These are phyloP conservation scores for Terfezia claveryi DNA, from an alignment of 495 filamentous ascomycete genomes.

Conservation along the genomic window DNA sequence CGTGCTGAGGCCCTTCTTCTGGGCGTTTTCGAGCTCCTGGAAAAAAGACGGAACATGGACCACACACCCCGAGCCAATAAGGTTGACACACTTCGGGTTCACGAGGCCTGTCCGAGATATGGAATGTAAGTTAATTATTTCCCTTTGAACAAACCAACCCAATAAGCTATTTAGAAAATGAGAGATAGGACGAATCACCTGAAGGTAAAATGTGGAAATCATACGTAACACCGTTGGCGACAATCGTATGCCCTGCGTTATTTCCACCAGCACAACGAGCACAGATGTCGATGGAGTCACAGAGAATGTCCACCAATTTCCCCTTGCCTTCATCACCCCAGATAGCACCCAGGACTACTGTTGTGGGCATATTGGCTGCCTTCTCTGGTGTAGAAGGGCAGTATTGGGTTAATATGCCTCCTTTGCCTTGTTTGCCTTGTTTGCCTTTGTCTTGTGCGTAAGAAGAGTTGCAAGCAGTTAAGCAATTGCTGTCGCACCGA, in stretches of 20 bases:
- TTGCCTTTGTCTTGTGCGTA: no score
- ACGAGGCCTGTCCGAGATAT: conserved; percentile 36
- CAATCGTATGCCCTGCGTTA: conserved; percentile 38
- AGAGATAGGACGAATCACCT: conserved; percentile 11
- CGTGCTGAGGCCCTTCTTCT: conserved; percentile 48
- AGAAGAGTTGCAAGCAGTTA: no score
- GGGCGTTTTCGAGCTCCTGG: conserved; percentile 51
- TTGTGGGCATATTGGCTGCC: conserved; percentile 13
- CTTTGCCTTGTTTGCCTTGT: no score
- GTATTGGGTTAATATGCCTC: no score
- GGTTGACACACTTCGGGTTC: conserved; percentile 52
- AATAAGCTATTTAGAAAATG: no score
- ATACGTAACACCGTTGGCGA: conserved; percentile 37
- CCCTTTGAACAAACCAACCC: no score
- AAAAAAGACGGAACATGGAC: conserved; percentile 75
- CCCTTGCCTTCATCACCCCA: conserved; percentile 61
- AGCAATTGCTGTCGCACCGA: no score
- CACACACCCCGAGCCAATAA: conserved; percentile 70
- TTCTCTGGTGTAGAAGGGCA: no score
- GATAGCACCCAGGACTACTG: conserved; percentile 40
- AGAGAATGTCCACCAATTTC: conserved; percentile 47
- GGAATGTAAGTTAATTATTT: no score
- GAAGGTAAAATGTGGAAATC: conserved; percentile 52
- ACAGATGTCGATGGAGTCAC: conserved; percentile 33
- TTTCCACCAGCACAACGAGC: conserved; percentile 46